Base-by-base conservation (phyloP, 2,329 filamentous ascomycete genomes). In the Exserohilum turcica region DNA sequence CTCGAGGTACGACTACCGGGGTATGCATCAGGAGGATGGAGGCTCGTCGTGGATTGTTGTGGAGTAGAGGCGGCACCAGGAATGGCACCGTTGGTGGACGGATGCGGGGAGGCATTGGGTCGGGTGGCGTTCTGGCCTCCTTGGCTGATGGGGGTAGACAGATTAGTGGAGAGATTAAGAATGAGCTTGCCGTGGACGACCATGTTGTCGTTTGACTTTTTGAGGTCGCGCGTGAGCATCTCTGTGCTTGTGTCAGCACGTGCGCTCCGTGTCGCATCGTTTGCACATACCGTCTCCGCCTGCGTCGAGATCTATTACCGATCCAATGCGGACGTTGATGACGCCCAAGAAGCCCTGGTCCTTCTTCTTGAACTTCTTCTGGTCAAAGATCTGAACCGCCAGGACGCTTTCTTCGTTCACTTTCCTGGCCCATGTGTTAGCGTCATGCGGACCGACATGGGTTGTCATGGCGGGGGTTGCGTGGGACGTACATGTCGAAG, bases 301-400 rank as follows among this genome's bases (percentile, higher is more conserved):
- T 53, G 91, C 86, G 59, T 90, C 88, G 61, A 99, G 80, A 73
- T 97, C 93, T 65, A 99, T 91, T 33, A 94, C 89, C 81, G 95
- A 92, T 67, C 94, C 94, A 64, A 99, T 89, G 54, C 92, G 88
- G 67, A 99, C 89, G 74, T 99, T 99, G 71, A 99, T 97, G 48
- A 99, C 94, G 52, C 94, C 94, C 6, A 99, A 82, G 73, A 99
- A 99, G 7, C 94, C 94, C 75, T 99, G 94, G 67, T 99, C 94
- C 91, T 97, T 99, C 86, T 99, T 99, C 83, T 99, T 99, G 80
- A 99, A 99, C 80, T 99, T 99, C 82, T 97, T 97, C 78, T 99
- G 94, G 77, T 99, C 94, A 74, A 99, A 99, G 49, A 99, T 96
- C 74, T 99, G 94, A 40, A 99, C 92, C 6, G 94, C 94, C 42